Base-by-base conservation (phyloP, 768 basidiomycete genomes). In the Lactarius trivialis region DNA sequence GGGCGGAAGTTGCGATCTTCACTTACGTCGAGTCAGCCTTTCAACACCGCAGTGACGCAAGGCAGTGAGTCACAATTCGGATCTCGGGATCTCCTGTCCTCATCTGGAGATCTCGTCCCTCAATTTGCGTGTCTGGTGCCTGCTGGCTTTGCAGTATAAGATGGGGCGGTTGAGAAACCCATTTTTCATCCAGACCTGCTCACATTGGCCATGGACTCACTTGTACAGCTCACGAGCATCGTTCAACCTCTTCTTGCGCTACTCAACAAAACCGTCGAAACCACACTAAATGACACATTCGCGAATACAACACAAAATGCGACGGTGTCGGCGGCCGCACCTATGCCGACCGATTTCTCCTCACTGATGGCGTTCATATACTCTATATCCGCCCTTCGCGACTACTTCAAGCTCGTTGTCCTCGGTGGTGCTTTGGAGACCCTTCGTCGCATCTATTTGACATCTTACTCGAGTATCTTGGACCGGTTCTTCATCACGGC, bases 401-500 rank as follows among this genome's bases (percentile, higher is more conserved):
- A 89, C 68, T 88, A 87, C 82, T 60, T 82, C 7, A 81, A 87
- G 66, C 75, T 91, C 59, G 67, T 88, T 56, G 69, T 85, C 24
- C 72, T 89, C 37, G 88, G 89, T 55, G 82, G 84, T 17, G 65
- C 80, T 33, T 69, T 91, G 50, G 89, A 89, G 69, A 79, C 77
- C 0, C 76, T 76, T 37, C 81, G 88, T 8, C 81, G 86, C 7
- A 26, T 78, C 12, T 71, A 76, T 2, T 73, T 76, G 39, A 63
- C 73, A 1, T 48, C 75, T 4, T 88, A 84, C 75, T 60, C 72
- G 28, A 74, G 72, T 34, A 26, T 81, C 34, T 73, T 79, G 64
- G 75, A 78, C 41, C 78, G 81, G 8, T 81, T 88, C 69, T 85
- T 83, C 71, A 73, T 90, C 53, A 87, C 84, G 0, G 85, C 83